Base-by-base conservation (phyloP, 2,329 filamentous ascomycete genomes). In the Diaporthe sp. region DNA sequence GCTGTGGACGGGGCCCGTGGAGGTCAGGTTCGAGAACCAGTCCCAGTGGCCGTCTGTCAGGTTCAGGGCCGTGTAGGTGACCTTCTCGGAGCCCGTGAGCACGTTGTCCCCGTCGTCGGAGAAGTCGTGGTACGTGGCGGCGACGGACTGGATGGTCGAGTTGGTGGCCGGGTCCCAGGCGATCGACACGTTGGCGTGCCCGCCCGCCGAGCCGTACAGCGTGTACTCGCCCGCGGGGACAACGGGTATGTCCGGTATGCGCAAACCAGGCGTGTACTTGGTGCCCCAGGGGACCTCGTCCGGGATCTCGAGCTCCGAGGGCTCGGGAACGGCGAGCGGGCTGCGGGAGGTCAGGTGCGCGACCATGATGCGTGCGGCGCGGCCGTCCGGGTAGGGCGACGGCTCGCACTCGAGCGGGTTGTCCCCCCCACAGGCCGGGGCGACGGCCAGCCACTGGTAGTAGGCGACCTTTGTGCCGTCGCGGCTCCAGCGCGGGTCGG, bases 391-490 rank as follows among this genome's bases (percentile, higher is more conserved):
- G 7, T 82, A 84, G 0, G 82, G 86, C 0, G 85, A 87, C 0
- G 78, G 76, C 7, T 82, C 83, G 73, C 87, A 88, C 1, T 80
- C 80, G 0, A 87, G 81, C 0, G 86, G 84, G 58, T 88, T 88
- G 0, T 25, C 34, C 0, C 86, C 87, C 0, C 86, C 86, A 75
- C 87, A 89, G 1, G 82, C 83, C 0, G 86, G 87, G 0, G 82
- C 75, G 2, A 83, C 77, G 1, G 83, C 82, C 13, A 86, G 78
- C 5, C 79, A 80, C 77, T 89, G 85, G 79, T 80, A 87, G 76
- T 85, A 89, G 1, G 83, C 84, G 49, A 88, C 82, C 2, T 80
- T 78, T 0, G 86, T 88, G 6, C 83, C 83, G 75, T 88, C 87
- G 1, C 77, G 81, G 4, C 84, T 86, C 59, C 81, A 86, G 1